Evolutionary conservation across 2,329 filamentous ascomycete species (phyloP).

Genomic region (Magnaporthales sp.): DNA sequence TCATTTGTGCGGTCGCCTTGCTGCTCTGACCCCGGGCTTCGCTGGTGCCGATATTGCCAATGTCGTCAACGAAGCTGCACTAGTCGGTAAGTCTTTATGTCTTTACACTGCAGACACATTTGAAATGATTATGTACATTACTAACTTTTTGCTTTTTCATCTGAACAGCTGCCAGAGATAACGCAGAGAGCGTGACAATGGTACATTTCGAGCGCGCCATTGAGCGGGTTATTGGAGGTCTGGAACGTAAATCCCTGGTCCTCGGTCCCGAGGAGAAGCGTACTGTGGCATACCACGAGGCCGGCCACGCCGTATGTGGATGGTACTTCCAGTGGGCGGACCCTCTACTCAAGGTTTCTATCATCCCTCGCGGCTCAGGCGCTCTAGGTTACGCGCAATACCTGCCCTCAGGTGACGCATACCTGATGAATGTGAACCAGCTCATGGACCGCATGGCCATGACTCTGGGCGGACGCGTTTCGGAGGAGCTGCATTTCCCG

Average conservation of each 20-base stretch:
- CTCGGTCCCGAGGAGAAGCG: constrained; percentile 85
- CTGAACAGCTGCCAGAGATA: constrained; percentile 65
- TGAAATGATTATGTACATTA: constrained; percentile 6
- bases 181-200: constrained; percentile 76
- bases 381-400: constrained; percentile 96
- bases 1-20: constrained; percentile 76
- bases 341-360: constrained; percentile 94
- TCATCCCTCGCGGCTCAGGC: constrained; percentile 91
- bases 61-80: constrained; percentile 92
- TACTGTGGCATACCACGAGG: constrained; percentile 56
- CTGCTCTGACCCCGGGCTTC: constrained; percentile 91
- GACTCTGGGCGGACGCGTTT: constrained; percentile 92
- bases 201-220: constrained; percentile 94
- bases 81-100: constrained; percentile 64
- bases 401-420: constrained; percentile 82
- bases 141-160: constrained; percentile 25
- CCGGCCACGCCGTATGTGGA: constrained; percentile 94
- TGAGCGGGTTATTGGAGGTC: constrained; percentile 89
- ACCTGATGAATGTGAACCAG: constrained; percentile 92
- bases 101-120: neutral
- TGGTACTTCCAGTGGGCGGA: constrained; percentile 98
- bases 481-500: constrained; percentile 93
- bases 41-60: constrained; percentile 98
- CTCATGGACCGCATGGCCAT: constrained; percentile 99
- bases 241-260: constrained; percentile 95